Base-by-base conservation (phyloP, 2,329 filamentous ascomycete genomes). In the Allantophomopsis lycopodina region DNA sequence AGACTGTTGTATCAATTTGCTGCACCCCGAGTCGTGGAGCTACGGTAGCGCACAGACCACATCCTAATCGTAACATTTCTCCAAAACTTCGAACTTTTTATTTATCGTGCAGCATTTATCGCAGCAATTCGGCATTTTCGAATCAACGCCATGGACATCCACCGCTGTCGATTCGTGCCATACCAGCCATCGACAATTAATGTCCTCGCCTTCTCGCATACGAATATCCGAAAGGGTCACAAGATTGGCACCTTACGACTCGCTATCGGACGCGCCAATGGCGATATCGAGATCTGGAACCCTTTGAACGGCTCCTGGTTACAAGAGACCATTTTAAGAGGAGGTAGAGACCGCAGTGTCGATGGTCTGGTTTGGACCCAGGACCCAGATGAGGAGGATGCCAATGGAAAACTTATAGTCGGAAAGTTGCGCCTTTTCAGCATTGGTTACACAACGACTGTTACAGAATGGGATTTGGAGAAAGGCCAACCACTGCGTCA, bases 241-340 rank as follows among this genome's bases (percentile, higher is more conserved):
- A 70, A 61, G 51, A 68, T 71, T 16, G 73, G 68, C 45, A 76
- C 70, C 39, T 70, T 86, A 40, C 77, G 87, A 49, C 73, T 96
- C 40, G 91, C 91, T 2, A 74, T 98, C 51, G 91, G 91, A 44
- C 80, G 91, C 48, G 83, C 85, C 42, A 95, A 96, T 58, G 91
- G 91, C 50, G 85, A 94, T 55, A 91, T 98, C 50, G 91, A 98
- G 63, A 87, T 98, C 48, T 98, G 91, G 91, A 94, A 94, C 59
- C 87, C 89, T 3, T 64, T 79, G 40, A 75, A 74, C 47, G 57
- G 57, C 36, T 66, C 71, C 45, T 98, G 91, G 91, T 73, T 86
- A 47, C 91, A 96, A 58, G 91, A 98, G 65, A 78, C 77, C 32
- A 77, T 88, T 44, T 79, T 96, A 38, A 73, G 76, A 30, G 88